These are phyloP conservation scores for Lachancea waltii DNA, from an alignment of 805 yeast species.

Conservation along the genomic window DNA sequence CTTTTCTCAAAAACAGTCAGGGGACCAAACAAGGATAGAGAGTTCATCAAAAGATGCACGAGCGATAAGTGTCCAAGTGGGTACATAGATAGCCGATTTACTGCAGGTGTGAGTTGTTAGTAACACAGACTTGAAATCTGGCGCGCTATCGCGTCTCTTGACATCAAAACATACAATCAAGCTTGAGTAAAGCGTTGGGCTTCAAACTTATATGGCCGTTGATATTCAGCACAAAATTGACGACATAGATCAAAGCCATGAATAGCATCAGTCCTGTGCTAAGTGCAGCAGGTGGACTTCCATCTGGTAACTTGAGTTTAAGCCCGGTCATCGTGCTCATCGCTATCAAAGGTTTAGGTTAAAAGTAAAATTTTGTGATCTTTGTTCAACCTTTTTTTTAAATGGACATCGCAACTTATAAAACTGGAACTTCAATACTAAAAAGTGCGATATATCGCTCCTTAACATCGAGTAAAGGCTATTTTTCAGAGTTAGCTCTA, in stretches of 20 bases:
- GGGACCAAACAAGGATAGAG: slow-evolving; percentile 51
- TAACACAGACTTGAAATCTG: neutral
- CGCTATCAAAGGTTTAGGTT: too few relatives aligned
- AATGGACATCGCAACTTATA: too few relatives aligned
- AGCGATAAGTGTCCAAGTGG: slow-evolving; percentile 61
- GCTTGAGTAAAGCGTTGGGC: slow-evolving; percentile 47
- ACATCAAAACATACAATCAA: slow-evolving; percentile 38
- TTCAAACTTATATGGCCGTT: slow-evolving; percentile 41
- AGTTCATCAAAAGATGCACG: slow-evolving; percentile 56
- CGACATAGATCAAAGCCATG: slow-evolving; percentile 39
- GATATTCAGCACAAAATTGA: slow-evolving; percentile 28
- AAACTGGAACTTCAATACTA: too few relatives aligned
- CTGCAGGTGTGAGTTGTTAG: slow-evolving; percentile 5
- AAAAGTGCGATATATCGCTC: too few relatives aligned
- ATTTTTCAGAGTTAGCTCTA: too few relatives aligned
- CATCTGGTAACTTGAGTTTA: slow-evolving; percentile 15
- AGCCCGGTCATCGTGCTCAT: slow-evolving; percentile 11
- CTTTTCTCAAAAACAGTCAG: slow-evolving; percentile 58
- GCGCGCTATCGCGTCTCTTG: too few relatives aligned
- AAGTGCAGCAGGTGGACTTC: slow-evolving; percentile 48
- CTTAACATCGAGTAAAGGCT: too few relatives aligned
- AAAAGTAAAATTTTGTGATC: too few relatives aligned
- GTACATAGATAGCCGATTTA: slow-evolving; percentile 48
- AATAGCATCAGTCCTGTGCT: slow-evolving; percentile 57
- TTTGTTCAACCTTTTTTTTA: too few relatives aligned